phyloP scores from a whole-genome alignment of 345 rosid species.

The Heritiera littoralis region DNA sequence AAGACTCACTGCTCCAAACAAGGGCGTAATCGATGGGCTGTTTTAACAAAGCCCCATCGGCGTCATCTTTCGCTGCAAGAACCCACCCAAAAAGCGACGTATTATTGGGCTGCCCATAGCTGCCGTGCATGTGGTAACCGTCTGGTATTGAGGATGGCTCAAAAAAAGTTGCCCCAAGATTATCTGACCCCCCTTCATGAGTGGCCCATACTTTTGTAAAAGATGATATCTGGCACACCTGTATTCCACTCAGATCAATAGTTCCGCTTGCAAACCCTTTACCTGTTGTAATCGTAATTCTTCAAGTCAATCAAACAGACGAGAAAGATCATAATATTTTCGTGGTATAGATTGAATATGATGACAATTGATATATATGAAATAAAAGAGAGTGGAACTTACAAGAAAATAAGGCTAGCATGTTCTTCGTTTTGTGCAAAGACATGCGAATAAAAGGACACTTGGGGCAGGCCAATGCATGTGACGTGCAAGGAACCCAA shows the following conservation, averaged over 20 bases:
- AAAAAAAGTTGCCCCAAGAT: conserved; percentile 68
- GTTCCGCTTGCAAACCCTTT: conserved; percentile 56
- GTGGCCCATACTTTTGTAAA: conserved; percentile 59
- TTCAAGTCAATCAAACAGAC: not conserved
- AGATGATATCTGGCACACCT: conserved; percentile 58
- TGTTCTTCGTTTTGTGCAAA: not conserved
- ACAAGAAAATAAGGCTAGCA: not conserved
- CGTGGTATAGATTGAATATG: not conserved
- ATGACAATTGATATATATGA: not conserved
- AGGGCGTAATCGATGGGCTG: conserved; percentile 75
- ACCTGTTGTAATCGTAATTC: conserved; percentile 32
- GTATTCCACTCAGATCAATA: conserved; percentile 64
- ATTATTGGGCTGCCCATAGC: conserved; percentile 69
- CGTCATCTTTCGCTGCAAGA: conserved; percentile 56
- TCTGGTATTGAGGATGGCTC: conserved; percentile 54
- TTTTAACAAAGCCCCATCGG: conserved; percentile 38
- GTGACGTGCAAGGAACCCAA: not conserved
- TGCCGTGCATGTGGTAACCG: conserved; percentile 60
- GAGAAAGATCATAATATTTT: not conserved
- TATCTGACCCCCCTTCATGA: conserved; percentile 67
- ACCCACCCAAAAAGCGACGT: conserved; percentile 50
- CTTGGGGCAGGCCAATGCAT: not conserved
- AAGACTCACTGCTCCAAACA: conserved; percentile 70
- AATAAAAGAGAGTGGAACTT: not conserved
- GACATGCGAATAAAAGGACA: not conserved